Evolutionary conservation across 2,329 filamentous ascomycete genomes (phyloP), one percentile per base, ranked within the genome.

Genomic region (Arthrinium phaeospermum): DNA sequence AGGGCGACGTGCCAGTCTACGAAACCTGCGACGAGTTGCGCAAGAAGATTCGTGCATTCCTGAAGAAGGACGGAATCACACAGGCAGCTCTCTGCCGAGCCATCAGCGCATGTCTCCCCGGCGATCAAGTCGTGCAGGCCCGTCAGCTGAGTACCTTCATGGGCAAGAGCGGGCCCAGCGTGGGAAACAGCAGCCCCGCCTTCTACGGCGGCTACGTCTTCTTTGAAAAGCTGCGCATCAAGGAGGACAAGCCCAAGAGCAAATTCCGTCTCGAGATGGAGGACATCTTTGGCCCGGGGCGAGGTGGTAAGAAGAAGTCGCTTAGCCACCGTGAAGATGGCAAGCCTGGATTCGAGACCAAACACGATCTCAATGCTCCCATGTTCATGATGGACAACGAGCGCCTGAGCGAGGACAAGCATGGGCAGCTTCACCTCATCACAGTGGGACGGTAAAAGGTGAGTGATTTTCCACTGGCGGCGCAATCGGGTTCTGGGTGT

Each of bases 1-100:
- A 78, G 0, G 83, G 85, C 49, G 72, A 72, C 0, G 87, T 90
- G 6, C 77, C 79, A 0, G 80, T 91, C 13, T 91, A 82, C 77
- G 88, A 91, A 74, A 87, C 85, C 6, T 91, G 89, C 80, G 87
- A 91, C 77, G 86, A 88, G 71, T 77, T 91, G 37, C 85, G 89
- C 44, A 82, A 80, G 73, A 91, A 91, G 80, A 89, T 91, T 78
- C 83, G 82, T 64, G 83, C 83, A 2, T 82, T 87, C 74, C 81
- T 91, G n/a, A 81, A 85, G 67, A 79, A 74, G 71, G 80, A 83
- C 0, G 82, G 82, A 44, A 78, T 88, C 64, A 89, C 86, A 0
- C 84, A 87, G 77, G 86, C 88, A 0, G 81, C 80, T 22, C 87
- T 91, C 78, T 80, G 78, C 70, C 80, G 82, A 41, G 85, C 85